These are phyloP conservation scores for Annulohypoxylon nitens DNA, from an alignment of 495 filamentous ascomycete genomes.

Conservation along the genomic window DNA sequence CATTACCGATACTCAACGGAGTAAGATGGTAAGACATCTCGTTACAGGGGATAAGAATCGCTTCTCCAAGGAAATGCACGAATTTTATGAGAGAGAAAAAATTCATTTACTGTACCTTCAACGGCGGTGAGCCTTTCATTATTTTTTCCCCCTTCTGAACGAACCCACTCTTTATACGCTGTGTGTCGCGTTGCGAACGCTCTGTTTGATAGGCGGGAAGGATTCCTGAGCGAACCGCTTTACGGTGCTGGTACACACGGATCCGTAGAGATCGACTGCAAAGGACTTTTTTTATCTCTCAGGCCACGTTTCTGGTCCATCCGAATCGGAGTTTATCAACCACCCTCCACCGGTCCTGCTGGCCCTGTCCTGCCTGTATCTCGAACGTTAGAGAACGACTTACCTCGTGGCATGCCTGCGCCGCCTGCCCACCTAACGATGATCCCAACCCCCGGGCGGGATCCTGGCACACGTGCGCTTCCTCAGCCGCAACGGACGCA, in stretches of 20 bases:
- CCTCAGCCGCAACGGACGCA: constrained; percentile 43
- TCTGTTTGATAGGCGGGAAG: constrained; percentile 40
- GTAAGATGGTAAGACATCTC: background rate
- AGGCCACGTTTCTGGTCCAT: constrained; percentile 29
- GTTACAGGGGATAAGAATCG: constrained; percentile 4
- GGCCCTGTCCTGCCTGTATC: constrained; percentile 10
- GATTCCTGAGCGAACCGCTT: constrained; percentile 26
- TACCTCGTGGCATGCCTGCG: constrained; percentile 42
- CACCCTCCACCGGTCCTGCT: constrained; percentile 15
- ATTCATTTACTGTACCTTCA: background rate
- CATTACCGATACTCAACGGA: background rate
- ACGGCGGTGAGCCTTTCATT: constrained; percentile 15
- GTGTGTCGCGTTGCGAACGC: constrained; percentile 1
- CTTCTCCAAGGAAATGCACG: background rate
- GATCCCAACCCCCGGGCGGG: constrained; percentile 33
- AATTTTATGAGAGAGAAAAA: constrained; percentile 3
- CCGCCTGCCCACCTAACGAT: constrained; percentile 38
- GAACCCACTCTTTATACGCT: constrained; percentile 3
- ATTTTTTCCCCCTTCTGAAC: background rate
- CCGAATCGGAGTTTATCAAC: constrained; percentile 34
- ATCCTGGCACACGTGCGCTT: constrained; percentile 42
- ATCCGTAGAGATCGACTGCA: constrained; percentile 24
- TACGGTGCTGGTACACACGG: constrained; percentile 2
- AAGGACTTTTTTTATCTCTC: constrained; percentile 27
- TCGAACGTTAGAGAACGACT: constrained; percentile 29